A percentile compares a stretch with the other conserved stretches of the same genome.
phyloP scores from a whole-genome alignment of 768 basidiomycete genomes.

The Agrocybe praecox region DNA sequence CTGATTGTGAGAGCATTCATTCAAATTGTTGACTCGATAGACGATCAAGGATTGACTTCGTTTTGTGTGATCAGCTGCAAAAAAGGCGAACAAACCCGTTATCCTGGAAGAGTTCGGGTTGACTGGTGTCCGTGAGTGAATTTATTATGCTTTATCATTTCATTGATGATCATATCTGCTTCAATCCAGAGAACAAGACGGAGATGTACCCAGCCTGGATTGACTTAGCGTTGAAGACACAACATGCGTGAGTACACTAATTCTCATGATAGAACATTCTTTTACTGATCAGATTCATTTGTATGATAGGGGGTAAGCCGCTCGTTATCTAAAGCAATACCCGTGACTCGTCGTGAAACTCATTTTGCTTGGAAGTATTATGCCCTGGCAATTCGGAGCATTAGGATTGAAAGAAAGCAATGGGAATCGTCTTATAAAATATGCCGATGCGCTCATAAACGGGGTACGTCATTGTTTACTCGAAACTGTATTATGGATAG shows the following conservation, averaged over 20 bases:
- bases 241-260: constrained; percentile 47
- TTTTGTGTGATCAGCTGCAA: constrained; percentile 42
- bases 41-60: too few species aligned
- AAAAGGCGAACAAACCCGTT: constrained; percentile 58
- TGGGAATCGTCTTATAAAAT: constrained; percentile 56
- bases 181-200: constrained; percentile 46
- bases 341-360: neutral
- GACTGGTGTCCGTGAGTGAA: constrained; percentile 38
- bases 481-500: too few species aligned
- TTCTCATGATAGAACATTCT: neutral
- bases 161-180: neutral
- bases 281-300: neutral
- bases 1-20: constrained; percentile 29
- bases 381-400: constrained; percentile 63
- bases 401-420: constrained; percentile 50
- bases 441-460: constrained; percentile 52
- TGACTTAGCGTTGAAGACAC: constrained; percentile 44
- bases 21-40: neutral
- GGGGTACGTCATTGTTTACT: constrained; percentile 31
- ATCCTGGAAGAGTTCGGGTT: constrained; percentile 68
- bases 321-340: neutral
- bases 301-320: constrained; percentile 28
- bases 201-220: constrained; percentile 55
- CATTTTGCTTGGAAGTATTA: constrained; percentile 35
- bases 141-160: neutral